Base-by-base conservation (phyloP, 257 asterid genomes). In the Petunia secreta region DNA sequence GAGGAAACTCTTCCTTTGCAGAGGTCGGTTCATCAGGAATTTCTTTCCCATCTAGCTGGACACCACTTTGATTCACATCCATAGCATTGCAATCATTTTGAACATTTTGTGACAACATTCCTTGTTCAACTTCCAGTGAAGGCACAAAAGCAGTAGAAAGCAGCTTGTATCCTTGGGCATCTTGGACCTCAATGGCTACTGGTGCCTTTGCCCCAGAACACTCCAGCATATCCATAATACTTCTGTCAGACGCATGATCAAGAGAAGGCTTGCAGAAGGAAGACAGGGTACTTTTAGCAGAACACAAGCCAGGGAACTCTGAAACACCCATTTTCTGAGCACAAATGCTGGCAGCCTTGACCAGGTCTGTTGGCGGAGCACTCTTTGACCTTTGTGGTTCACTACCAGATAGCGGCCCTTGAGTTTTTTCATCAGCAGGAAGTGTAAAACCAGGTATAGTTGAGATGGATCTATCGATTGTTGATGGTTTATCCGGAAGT, bases 391-490 rank as follows among this genome's bases (percentile, higher is more conserved):
- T 90, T 64, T 41, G 89, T 8, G 89, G 94, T 76, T 86, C 95
- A 86, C 78, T 85, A 78, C 84, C 84, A 80, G 88, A 65, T 79
- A 84, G 91, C 63, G 88, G 87, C 63, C 88, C 90, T 50, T 85
- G 87, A 79, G 84, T 64, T 58, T 81, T 89, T 67, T 85, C 92
- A 82, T 80, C 80, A 16, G 83, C 79, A 40, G 91, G 88, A 82
- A 82, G 80, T 15, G 86, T 75, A 80, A 86, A 91, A 71, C 96
- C 96, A 67, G 94, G 92, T 82, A 95, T 77, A 36, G 84, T 90
- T 54, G 98, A 95, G 88, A 95, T 92, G 76, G 96, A 92, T 83
- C 94, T 83, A 82, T 89, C 97, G 67, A 88, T 86, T n/a, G 81
- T 76, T 48, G 95, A 91, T 78, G 91, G 79, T 87, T 88, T 94